Evolutionary conservation across 257 asterid species (phyloP).

Genomic region (Ballota nigra): DNA sequence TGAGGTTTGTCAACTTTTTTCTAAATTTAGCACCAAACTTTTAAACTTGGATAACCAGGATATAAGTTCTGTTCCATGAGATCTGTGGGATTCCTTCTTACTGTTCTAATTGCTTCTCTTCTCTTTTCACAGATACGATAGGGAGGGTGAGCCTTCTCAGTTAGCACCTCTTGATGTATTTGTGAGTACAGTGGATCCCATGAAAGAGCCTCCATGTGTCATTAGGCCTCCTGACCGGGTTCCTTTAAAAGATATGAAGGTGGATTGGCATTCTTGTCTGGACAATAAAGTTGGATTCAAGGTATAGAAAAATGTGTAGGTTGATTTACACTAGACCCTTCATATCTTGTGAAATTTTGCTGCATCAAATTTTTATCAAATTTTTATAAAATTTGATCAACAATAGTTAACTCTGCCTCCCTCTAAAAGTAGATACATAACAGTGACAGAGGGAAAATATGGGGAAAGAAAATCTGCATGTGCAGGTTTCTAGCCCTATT

Average conservation of each 20-base stretch:
- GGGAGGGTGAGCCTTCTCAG: slow-evolving; percentile 73
- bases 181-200: slow-evolving; percentile 79
- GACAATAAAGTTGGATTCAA: not conserved
- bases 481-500: too few species aligned
- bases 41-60: slow-evolving; percentile 12
- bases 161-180: slow-evolving; percentile 62
- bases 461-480: too few species aligned
- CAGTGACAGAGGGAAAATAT: too few species aligned
- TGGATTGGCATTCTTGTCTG: not conserved
- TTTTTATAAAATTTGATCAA: too few species aligned
- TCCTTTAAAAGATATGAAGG: not conserved
- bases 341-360: too few species aligned
- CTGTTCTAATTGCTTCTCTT: not conserved
- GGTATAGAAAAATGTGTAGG: not conserved
- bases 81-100: not conserved
- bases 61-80: not conserved
- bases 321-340: not conserved
- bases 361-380: too few species aligned
- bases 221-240: not conserved
- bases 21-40: not conserved
- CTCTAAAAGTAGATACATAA: too few species aligned
- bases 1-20: slow-evolving; percentile 40
- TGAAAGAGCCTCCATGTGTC: slow-evolving; percentile 65
- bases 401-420: too few species aligned
- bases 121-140: slow-evolving; percentile 44